phyloP scores from a whole-genome alignment of 768 basidiomycete genomes.

The Termitomyces sp. region DNA sequence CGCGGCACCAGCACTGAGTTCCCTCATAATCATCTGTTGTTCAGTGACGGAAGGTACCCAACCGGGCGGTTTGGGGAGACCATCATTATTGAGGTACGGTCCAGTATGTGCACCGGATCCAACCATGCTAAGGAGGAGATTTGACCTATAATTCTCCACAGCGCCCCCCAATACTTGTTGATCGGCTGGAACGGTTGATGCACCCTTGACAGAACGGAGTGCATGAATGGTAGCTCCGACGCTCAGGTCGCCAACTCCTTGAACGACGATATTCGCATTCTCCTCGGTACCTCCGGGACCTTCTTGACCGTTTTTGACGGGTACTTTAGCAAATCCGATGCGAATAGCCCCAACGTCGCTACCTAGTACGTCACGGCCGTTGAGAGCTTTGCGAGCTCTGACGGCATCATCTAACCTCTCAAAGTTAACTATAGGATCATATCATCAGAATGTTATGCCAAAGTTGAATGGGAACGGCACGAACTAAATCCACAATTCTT shows the following conservation, averaged over 20 bases:
- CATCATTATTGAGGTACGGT: conserved; percentile 49
- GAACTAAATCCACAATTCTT: conserved; percentile 93
- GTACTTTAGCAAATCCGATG: conserved; percentile 96
- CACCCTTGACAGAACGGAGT: conserved; percentile 85
- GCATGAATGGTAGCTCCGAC: conserved; percentile 88
- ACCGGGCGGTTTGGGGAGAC: conserved; percentile 55
- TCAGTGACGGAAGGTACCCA: conserved; percentile 79
- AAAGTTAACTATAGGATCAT: conserved; percentile 73
- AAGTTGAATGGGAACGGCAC: conserved; percentile 18
- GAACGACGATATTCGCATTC: conserved; percentile 58
- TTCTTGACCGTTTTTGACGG: conserved; percentile 81
- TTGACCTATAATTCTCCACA: conserved; percentile 93
- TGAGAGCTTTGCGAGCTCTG: conserved; percentile 90
- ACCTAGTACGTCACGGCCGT: conserved; percentile 93
- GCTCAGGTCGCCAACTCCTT: conserved; percentile 80
- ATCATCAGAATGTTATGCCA: conserved; percentile 10
- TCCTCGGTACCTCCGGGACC: conserved; percentile 57
- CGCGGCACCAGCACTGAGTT: conserved; percentile 70
- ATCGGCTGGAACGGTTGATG: conserved; percentile 85
- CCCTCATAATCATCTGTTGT: conserved; percentile 96
- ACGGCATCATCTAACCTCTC: conserved; percentile 97
- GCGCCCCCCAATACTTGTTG: conserved; percentile 89
- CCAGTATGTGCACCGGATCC: conserved; percentile 64
- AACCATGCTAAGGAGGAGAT: conserved; percentile 86
- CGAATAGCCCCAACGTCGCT: conserved; percentile 95